These are phyloP conservation scores for Poronia punctata DNA, from an alignment of 495 filamentous ascomycete genomes.

Conservation along the genomic window DNA sequence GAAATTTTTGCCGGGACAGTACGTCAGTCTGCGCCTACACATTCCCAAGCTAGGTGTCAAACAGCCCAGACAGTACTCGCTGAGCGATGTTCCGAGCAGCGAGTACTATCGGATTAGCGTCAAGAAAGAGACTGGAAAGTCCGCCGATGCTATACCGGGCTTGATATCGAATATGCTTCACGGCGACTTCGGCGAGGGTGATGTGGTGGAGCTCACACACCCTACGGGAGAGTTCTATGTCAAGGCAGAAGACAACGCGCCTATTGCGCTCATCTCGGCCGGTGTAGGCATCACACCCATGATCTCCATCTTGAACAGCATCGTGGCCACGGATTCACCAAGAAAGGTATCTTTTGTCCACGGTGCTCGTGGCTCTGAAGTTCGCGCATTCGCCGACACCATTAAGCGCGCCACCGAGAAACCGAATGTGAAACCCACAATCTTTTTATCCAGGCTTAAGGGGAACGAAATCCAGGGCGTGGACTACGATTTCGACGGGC, in stretches of 20 bases:
- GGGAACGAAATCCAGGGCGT: conserved; percentile 43
- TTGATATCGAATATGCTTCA: conserved; percentile 66
- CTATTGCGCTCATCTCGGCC: conserved; percentile 62
- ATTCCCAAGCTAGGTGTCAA: conserved; percentile 50
- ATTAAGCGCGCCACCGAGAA: conserved; percentile 35
- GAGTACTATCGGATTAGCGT: conserved; percentile 65
- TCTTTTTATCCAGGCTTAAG: conserved; percentile 36
- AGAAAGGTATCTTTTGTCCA: conserved; percentile 58
- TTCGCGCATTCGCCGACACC: conserved; percentile 48
- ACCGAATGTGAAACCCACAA: conserved; percentile 27
- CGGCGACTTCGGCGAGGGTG: conserved; percentile 50
- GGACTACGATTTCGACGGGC: conserved; percentile 49
- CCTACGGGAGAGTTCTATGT: conserved; percentile 67
- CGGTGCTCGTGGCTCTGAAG: conserved; percentile 41
- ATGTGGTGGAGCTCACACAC: conserved; percentile 56
- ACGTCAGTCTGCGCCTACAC: conserved; percentile 53
- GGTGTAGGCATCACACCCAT: conserved; percentile 66
- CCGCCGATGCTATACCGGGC: conserved; percentile 48
- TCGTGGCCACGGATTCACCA: conserved; percentile 33
- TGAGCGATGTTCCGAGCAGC: conserved; percentile 52
- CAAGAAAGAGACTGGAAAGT: conserved; percentile 54
- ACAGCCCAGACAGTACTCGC: conserved; percentile 68
- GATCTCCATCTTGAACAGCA: conserved; percentile 58
- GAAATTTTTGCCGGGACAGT: conserved; percentile 59
- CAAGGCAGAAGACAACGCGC: conserved; percentile 28